Evolutionary conservation across 148 eudicot genomes (phyloP).

Genomic region (Cornus florida): DNA sequence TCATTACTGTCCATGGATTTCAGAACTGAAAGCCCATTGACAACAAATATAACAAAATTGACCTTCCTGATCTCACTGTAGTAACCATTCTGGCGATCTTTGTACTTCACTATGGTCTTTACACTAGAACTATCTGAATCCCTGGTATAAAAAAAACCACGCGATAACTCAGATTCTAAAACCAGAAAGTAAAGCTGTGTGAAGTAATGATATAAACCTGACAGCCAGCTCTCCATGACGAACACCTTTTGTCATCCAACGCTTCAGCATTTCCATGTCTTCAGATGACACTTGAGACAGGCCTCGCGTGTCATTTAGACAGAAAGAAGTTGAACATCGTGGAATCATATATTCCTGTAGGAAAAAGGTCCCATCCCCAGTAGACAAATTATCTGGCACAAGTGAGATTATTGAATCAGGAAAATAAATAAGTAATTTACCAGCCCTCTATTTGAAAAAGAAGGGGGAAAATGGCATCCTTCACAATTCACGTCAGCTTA

Average conservation of each 20-base stretch:
- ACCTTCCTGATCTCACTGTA: constrained; percentile 46
- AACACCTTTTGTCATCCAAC: constrained; percentile 82
- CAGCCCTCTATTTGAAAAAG: neutral
- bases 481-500: neutral
- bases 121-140: constrained; percentile 46
- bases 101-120: constrained; percentile 43
- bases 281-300: constrained; percentile 48
- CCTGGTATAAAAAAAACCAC: constrained; percentile 25
- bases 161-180: neutral
- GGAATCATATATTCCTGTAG: constrained; percentile 76
- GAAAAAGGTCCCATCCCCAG: constrained; percentile 69
- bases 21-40: constrained; percentile 64
- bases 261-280: constrained; percentile 47
- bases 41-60: constrained; percentile 80
- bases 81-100: constrained; percentile 38
- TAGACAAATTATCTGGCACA: constrained; percentile 42
- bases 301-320: constrained; percentile 84
- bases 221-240: constrained; percentile 63
- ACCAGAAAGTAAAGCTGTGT: constrained; percentile 3
- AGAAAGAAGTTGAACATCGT: constrained; percentile 54
- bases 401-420: constrained; percentile 4
- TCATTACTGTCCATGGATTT: constrained; percentile 51
- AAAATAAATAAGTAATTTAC: neutral
- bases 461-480: neutral
- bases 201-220: constrained; percentile 40